These are phyloP conservation scores for Plenodomus tracheiphilus DNA, from an alignment of 2,329 filamentous ascomycete genomes.

Conservation along the genomic window DNA sequence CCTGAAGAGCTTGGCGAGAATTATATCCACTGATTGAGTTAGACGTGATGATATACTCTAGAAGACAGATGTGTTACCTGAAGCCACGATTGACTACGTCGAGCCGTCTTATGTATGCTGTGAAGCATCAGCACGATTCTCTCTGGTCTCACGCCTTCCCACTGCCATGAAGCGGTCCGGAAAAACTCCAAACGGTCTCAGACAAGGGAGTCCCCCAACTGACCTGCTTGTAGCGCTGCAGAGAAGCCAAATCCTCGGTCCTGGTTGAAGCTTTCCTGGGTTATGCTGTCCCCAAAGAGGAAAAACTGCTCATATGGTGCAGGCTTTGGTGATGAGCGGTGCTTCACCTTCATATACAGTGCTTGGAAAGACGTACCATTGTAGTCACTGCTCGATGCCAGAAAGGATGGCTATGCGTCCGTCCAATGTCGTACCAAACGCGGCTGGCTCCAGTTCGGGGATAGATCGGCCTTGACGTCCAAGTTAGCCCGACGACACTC, in stretches of 20 bases:
- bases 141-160: conserved; percentile 1
- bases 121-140: conserved; percentile 7
- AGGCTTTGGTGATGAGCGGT: conserved; percentile 21
- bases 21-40: conserved; percentile 69
- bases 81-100: conserved; percentile 90
- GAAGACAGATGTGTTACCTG: conserved; percentile 49
- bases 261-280: conserved; percentile 67
- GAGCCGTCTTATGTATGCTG: conserved; percentile 74
- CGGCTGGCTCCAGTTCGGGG: not conserved
- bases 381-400: not conserved
- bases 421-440: conserved; percentile 13
- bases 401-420: not conserved
- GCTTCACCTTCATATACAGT: not conserved
- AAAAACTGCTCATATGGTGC: conserved; percentile 56
- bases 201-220: conserved; percentile 31
- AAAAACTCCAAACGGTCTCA: conserved; percentile 3
- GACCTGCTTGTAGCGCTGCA: conserved; percentile 70
- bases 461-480: not conserved
- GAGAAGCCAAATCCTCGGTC: conserved; percentile 74
- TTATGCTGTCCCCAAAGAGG: conserved; percentile 88
- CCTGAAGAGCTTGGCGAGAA: conserved; percentile 70
- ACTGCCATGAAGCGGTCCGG: not conserved
- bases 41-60: conserved; percentile 2
- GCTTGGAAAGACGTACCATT: conserved; percentile 12
- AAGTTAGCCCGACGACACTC: not conserved